Conservation (phyloP, 176 grass and related monocot genomes). For the Eragrostis nindensis region DNA sequence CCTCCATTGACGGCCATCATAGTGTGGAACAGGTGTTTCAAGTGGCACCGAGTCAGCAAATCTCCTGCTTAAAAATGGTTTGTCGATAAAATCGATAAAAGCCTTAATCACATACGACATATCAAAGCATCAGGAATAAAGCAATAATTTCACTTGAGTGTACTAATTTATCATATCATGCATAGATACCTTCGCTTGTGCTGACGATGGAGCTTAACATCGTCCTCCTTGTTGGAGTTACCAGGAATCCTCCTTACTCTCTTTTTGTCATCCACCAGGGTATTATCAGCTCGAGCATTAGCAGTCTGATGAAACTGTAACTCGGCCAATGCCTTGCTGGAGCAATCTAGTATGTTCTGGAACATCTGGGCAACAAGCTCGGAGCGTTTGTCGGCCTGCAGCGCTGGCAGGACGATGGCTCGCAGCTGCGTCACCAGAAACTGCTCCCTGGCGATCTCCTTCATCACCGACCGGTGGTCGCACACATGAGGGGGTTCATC, state of each 20-base stretch:
- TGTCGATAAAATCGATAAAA: background rate
- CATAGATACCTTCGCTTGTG: conserved; percentile 41
- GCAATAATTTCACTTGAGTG: background rate
- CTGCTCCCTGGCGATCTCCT: conserved; percentile 43
- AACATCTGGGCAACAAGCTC: conserved; percentile 43
- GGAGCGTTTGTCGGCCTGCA: conserved; percentile 10
- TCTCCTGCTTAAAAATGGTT: conserved; percentile 36
- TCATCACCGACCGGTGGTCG: conserved; percentile 22
- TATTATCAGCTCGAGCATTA: background rate
- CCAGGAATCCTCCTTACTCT: conserved; percentile 21
- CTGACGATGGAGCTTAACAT: conserved; percentile 27
- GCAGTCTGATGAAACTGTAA: conserved; percentile 2
- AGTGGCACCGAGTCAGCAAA: conserved; percentile 34
- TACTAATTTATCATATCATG: background rate
- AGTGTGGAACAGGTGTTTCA: conserved; percentile 44
- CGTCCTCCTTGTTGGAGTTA: background rate
- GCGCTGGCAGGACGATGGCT: conserved; percentile 46
- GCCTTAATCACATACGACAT: background rate
- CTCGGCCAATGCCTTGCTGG: conserved; percentile 40
- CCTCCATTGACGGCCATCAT: conserved; percentile 59
- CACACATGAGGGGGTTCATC: background rate
- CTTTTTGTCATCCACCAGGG: conserved; percentile 24
- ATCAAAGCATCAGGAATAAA: background rate
- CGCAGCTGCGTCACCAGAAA: conserved; percentile 51
- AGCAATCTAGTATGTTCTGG: conserved; percentile 41